phyloP scores from a whole-genome alignment of 257 asterid genomes.

The Plectranthus barbatus region DNA sequence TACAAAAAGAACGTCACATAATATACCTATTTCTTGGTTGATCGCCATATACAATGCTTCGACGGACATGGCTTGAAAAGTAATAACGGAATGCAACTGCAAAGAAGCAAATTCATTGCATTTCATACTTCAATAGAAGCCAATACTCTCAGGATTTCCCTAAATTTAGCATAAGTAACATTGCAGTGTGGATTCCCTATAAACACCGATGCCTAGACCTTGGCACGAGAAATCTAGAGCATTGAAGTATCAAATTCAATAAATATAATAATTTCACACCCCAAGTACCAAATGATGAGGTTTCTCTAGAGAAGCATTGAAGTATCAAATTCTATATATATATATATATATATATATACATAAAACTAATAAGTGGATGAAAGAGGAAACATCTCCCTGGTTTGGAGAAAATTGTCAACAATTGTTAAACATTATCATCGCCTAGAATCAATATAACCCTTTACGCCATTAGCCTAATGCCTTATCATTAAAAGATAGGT shows the following conservation, averaged over 20 bases:
- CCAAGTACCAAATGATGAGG: background rate
- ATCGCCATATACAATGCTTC: constrained; percentile 81
- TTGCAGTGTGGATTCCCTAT: background rate
- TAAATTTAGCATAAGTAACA: background rate
- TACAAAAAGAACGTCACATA: background rate
- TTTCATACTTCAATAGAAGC: constrained; percentile 4
- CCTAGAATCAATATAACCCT: background rate
- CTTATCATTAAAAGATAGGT: background rate
- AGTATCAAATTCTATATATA: too few species aligned
- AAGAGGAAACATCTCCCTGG: too few species aligned
- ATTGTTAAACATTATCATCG: background rate
- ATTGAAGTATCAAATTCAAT: background rate
- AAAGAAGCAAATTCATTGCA: constrained; percentile 17
- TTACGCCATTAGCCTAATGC: background rate
- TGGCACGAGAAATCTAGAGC: background rate
- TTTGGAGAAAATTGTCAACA: background rate
- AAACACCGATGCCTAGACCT: too few species aligned
- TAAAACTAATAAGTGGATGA: too few species aligned
- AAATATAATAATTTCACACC: background rate
- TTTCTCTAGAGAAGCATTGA: background rate
- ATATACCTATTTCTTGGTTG: constrained; percentile 87
- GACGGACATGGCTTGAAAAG: constrained; percentile 70
- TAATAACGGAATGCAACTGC: constrained; percentile 81
- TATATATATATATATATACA: too few species aligned
- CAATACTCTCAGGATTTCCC: background rate